Evolutionary conservation across 441 rosid species (phyloP), one percentile per base, ranked within the genome.

Genomic region (Isatis lusitanica): DNA sequence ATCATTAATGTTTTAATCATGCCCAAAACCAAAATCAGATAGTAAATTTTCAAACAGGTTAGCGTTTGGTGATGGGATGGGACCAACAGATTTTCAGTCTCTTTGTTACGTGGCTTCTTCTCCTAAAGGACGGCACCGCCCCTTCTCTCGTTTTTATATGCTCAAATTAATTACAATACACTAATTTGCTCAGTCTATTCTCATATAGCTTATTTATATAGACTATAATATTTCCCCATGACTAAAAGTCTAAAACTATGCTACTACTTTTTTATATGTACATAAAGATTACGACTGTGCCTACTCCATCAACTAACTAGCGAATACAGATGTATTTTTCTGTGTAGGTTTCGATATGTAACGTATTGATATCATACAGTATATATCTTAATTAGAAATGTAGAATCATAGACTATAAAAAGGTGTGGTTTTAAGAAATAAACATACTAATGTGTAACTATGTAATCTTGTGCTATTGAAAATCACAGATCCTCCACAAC

Each of bases 51-150:
- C 9, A 66, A 30, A 50, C 31, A 61, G 24, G 1, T 36, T 11
- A 0, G 48, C 57, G 21, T 68, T 62, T 75, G 79, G 47, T 63
- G 66, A 69, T 70, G 75, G 75, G 66, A 69, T 70, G 75, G 75
- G 75, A 55, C 79, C 71, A 69, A 70, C 16, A 56, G 11, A 46
- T 46, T 28, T 46, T 28, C n/a, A 53, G 59, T 17, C 38, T 56
- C 9, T 13, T 18, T 18, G 67, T 57, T 71, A 75, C 75, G 79
- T 70, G 79, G 44, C 71, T 63, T 70, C 67, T 10, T 70, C 79
- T 63, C 75, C 47, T 39, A n/a, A 17, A 64, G 75, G 79, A 56
- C 79, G 75, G 79, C 79, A 76, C 79, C 79, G 78, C 61, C 75
- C 79, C 66, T 62, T 55, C 59, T 69, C 71, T 47, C 42, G 60